phyloP scores from a whole-genome alignment of 1,284 basidiomycete species.

The Apiotrichum sp. region DNA sequence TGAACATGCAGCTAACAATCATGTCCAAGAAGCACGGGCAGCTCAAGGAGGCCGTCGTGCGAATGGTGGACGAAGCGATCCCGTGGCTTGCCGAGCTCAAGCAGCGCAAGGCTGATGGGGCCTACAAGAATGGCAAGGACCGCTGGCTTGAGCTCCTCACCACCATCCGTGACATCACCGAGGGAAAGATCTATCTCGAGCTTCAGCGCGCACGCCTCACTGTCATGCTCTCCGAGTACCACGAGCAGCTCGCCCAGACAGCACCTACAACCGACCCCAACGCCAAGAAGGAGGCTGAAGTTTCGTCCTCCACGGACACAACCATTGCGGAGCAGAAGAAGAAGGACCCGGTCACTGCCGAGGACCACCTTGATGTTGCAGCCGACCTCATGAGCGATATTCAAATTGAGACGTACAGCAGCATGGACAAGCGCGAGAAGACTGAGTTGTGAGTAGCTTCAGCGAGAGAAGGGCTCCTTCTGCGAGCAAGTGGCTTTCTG shows the following conservation, averaged over 20 bases:
- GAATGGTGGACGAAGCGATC: constrained; percentile 82
- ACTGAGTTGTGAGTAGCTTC: constrained; percentile 67
- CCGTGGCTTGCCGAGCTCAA: constrained; percentile 67
- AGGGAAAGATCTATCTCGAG: constrained; percentile 98
- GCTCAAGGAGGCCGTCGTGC: constrained; percentile 80
- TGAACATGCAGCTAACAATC: constrained; percentile 67
- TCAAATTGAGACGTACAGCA: constrained; percentile 97
- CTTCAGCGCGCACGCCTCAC: constrained; percentile 93
- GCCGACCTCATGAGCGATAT: constrained; percentile 89
- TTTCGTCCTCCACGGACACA: too few species aligned
- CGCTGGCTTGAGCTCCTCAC: constrained; percentile 83
- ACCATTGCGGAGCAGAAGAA: constrained; percentile 31
- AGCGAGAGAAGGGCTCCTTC: too few species aligned
- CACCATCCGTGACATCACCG: constrained; percentile 83
- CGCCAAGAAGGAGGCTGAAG: constrained; percentile 24
- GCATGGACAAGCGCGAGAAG: constrained; percentile 96
- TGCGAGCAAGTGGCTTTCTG: too few species aligned
- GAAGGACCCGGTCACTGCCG: constrained; percentile 45
- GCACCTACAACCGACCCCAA: constrained; percentile 26
- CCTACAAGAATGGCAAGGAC: constrained; percentile 56
- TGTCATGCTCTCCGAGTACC: constrained; percentile 70
- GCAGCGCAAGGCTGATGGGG: constrained; percentile 39
- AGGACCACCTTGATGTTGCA: constrained; percentile 65
- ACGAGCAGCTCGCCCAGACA: constrained; percentile 59
- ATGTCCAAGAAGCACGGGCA: constrained; percentile 97